These are phyloP conservation scores for Aspergillus bertholletiae DNA, from an alignment of 495 filamentous ascomycete genomes.

Conservation along the genomic window DNA sequence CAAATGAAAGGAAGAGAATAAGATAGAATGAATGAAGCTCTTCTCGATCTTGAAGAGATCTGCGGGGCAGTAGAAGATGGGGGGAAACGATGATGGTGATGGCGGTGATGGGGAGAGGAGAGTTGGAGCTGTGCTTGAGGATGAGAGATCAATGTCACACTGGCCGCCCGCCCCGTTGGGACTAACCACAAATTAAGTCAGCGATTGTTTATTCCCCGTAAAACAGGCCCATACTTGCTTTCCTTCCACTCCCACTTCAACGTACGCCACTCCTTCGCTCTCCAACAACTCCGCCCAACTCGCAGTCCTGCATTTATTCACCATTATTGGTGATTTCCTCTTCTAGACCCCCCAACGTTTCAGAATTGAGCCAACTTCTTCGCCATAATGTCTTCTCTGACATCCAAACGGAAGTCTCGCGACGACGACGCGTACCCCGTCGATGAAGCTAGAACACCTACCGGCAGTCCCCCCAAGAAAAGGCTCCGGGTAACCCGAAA, in stretches of 20 bases:
- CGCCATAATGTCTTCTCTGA: conserved; percentile 49
- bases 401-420: conserved; percentile 60
- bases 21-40: conserved; percentile 8
- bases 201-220: conserved; percentile 25
- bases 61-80: conserved; percentile 12
- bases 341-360: background rate
- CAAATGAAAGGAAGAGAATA: background rate
- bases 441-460: conserved; percentile 39
- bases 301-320: background rate
- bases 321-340: background rate
- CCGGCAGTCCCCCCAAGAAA: conserved; percentile 59
- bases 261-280: conserved; percentile 9
- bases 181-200: conserved; percentile 24
- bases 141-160: conserved; percentile 18
- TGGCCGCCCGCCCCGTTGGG: conserved; percentile 6
- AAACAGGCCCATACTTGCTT: conserved; percentile 10
- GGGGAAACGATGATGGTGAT: conserved; percentile 4
- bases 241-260: conserved; percentile 12
- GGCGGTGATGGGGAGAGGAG: conserved; percentile 1
- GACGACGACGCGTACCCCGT: conserved; percentile 30
- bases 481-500: conserved; percentile 63
- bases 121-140: conserved; percentile 4
- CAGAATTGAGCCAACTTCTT: background rate
- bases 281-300: background rate
- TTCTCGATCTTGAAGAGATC: background rate